Conservation (phyloP, 148 eudicot genomes). For the Rheum nobile region DNA sequence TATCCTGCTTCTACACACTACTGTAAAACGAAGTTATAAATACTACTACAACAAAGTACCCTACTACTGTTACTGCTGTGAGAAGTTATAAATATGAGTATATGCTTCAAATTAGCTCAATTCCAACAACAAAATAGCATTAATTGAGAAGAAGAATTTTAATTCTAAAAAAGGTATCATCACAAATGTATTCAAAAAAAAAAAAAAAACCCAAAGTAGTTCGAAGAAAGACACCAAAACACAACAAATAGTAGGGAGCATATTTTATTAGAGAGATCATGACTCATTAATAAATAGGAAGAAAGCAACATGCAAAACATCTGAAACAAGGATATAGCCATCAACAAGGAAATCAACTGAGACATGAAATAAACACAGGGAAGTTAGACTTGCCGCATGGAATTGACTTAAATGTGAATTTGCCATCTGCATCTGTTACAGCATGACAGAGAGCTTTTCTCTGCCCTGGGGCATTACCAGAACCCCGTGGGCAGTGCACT, state of each 20-base stretch:
- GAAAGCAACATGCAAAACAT: not conserved
- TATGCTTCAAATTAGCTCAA: not conserved
- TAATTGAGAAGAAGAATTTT: not conserved
- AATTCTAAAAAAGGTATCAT: not conserved
- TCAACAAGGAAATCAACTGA: not conserved
- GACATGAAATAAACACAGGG: not conserved
- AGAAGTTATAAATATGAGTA: not conserved
- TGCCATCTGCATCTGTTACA: conserved; percentile 83
- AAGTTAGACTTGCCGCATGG: conserved; percentile 61
- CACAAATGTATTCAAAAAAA: not conserved
- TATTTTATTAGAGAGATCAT: not conserved
- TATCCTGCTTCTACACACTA: not conserved
- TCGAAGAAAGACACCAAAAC: not conserved
- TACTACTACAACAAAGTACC: not conserved
- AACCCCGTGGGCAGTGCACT: conserved; percentile 71
- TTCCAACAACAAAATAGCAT: not conserved
- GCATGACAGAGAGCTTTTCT: conserved; percentile 82
- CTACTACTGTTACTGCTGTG: not conserved
- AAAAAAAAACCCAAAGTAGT: not conserved
- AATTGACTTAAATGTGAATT: conserved; percentile 60
- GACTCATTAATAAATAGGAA: not conserved
- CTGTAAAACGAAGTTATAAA: not conserved
- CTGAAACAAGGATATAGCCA: not conserved
- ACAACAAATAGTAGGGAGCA: not conserved
- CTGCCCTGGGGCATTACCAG: conserved; percentile 56